Percentiles rank a stretch among this genome's conserved stretches.
These are phyloP conservation scores for Trichoderma semiorbis DNA, from an alignment of 2,329 filamentous ascomycete genomes.

Conservation along the genomic window DNA sequence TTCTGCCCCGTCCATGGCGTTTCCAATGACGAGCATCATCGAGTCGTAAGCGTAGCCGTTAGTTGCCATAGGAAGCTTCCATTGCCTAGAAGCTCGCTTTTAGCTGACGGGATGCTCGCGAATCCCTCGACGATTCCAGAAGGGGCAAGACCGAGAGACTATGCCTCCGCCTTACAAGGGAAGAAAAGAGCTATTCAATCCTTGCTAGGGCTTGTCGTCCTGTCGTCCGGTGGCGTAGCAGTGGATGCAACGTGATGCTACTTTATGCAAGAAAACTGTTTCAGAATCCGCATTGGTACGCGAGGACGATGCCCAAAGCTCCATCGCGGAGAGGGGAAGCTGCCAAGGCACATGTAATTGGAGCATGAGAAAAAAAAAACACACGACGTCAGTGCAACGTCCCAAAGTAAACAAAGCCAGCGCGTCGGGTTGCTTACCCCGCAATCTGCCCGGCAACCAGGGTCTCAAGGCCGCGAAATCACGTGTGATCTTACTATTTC, in stretches of 20 bases:
- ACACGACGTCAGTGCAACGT: background rate
- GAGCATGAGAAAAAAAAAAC: background rate
- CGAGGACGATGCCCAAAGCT: slow-evolving; percentile 13
- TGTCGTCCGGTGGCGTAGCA: slow-evolving; percentile 25
- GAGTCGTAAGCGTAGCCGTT: background rate
- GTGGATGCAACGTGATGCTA: slow-evolving; percentile 29
- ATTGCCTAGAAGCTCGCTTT: background rate
- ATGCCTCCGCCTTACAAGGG: slow-evolving; percentile 3
- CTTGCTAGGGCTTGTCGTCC: slow-evolving; percentile 18
- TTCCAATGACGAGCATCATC: slow-evolving; percentile 6
- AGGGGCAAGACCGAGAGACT: slow-evolving; percentile 5
- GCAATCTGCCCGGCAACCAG: slow-evolving; percentile 19
- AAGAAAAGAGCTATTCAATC: background rate
- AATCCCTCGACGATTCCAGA: slow-evolving; percentile 13
- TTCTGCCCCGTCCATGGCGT: background rate
- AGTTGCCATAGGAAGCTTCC: slow-evolving; percentile 1
- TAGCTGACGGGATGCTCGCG: slow-evolving; percentile 10
- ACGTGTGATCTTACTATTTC: slow-evolving; percentile 16
- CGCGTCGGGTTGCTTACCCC: slow-evolving; percentile 20
- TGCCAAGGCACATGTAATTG: background rate
- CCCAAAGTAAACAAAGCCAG: slow-evolving; percentile 25
- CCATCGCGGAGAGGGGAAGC: background rate
- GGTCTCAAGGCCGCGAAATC: slow-evolving; percentile 19
- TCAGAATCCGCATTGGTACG: slow-evolving; percentile 26
- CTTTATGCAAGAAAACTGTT: slow-evolving; percentile 26